Conservation (phyloP, 768 basidiomycete species). For the Polyporus arcularius region DNA sequence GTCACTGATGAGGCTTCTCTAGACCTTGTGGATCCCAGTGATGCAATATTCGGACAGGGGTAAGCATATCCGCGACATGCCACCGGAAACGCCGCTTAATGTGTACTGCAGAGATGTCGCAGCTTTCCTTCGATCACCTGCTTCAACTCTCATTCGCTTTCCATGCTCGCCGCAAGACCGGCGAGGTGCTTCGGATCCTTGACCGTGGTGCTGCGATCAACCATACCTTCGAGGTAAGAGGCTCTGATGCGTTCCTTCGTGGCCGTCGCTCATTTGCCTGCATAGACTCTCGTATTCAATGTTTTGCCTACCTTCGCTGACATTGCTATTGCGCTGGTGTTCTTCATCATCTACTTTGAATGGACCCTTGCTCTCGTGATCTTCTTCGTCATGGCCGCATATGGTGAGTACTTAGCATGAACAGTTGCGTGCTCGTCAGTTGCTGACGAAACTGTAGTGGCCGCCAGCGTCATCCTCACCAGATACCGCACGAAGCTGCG, state of each 20-base stretch:
- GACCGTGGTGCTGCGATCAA: constrained; percentile 88
- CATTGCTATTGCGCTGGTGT: constrained; percentile 65
- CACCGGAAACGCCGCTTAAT: not conserved
- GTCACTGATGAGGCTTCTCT: not conserved
- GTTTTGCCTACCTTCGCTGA: constrained; percentile 84
- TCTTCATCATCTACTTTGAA: constrained; percentile 64
- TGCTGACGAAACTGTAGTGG: constrained; percentile 36
- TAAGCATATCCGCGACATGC: constrained; percentile 22
- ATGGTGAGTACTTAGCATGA: constrained; percentile 47
- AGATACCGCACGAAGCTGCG: constrained; percentile 74
- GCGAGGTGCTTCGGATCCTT: constrained; percentile 80
- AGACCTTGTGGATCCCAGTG: constrained; percentile 84
- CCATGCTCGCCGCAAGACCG: constrained; percentile 82
- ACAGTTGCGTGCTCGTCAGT: not conserved
- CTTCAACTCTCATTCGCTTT: constrained; percentile 84
- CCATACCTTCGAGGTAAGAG: constrained; percentile 64
- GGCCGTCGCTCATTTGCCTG: constrained; percentile 4
- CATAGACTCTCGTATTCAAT: constrained; percentile 78
- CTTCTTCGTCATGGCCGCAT: constrained; percentile 71
- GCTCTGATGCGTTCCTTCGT: not conserved
- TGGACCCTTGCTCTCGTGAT: constrained; percentile 69
- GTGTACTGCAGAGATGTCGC: constrained; percentile 68
- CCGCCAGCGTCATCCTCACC: constrained; percentile 58
- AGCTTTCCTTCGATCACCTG: constrained; percentile 83
- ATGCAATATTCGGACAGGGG: constrained; percentile 86